phyloP scores from a whole-genome alignment of 495 filamentous ascomycete species.

The Tirmania nivea region DNA sequence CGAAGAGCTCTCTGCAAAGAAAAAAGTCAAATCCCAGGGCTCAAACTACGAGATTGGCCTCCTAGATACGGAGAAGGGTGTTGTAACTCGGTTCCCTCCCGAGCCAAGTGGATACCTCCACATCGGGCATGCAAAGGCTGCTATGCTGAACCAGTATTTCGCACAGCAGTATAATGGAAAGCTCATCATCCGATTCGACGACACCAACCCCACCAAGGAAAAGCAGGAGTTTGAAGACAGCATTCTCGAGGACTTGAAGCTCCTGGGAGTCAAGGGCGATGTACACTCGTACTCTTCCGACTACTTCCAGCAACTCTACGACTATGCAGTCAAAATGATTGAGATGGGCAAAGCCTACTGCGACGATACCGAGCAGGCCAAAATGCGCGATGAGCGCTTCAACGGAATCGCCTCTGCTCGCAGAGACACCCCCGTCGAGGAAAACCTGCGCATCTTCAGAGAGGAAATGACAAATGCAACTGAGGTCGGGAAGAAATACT shows the following conservation, averaged over 20 bases:
- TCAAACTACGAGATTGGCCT: slow-evolving; percentile 84
- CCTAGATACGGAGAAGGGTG: slow-evolving; percentile 69
- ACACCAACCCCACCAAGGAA: slow-evolving; percentile 86
- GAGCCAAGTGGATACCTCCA: slow-evolving; percentile 87
- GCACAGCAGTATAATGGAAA: slow-evolving; percentile 75
- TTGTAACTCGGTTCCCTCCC: slow-evolving; percentile 82
- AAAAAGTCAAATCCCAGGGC: slow-evolving; percentile 52
- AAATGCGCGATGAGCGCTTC: slow-evolving; percentile 55
- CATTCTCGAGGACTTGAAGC: slow-evolving; percentile 62
- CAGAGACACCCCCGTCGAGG: slow-evolving; percentile 54
- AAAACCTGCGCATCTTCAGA: slow-evolving; percentile 48
- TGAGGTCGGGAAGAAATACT: slow-evolving; percentile 53
- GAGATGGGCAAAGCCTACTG: slow-evolving; percentile 71
- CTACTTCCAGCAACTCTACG: slow-evolving; percentile 75
- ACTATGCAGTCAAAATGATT: slow-evolving; percentile 55
- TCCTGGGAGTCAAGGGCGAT: slow-evolving; percentile 75
- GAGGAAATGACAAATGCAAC: slow-evolving; percentile 75
- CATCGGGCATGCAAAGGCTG: slow-evolving; percentile 86
- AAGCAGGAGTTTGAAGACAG: slow-evolving; percentile 79
- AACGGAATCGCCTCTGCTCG: slow-evolving; percentile 52
- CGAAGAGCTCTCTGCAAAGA: slow-evolving; percentile 38
- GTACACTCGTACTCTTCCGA: slow-evolving; percentile 60
- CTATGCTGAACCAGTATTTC: slow-evolving; percentile 82
- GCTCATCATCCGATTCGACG: slow-evolving; percentile 67
- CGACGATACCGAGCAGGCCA: slow-evolving; percentile 67